Evolutionary conservation across 139 green algal species (phyloP), one percentile per base, ranked within the genome.

Genomic region (Asterochloris erici): DNA sequence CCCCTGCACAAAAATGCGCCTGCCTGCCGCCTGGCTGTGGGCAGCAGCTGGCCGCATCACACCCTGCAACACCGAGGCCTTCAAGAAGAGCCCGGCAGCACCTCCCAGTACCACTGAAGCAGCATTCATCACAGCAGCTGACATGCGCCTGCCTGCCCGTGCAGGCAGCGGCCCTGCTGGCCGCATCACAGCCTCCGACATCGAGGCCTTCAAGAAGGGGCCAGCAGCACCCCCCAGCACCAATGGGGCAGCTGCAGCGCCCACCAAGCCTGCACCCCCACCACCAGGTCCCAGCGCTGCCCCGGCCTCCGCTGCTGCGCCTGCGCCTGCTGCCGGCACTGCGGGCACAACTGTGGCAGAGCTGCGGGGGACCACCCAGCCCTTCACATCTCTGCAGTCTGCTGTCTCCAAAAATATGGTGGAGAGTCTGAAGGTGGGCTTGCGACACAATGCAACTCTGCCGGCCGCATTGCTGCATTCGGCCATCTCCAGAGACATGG

Each of bases 401-500:
- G 96, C 97, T 19, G 95, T 99, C 38, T 87, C 90, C 14, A 93
- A 92, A 74, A 99, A 98, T 92, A 99, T 99, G 97, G 84, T 94
- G 15, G 92, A 94, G 70, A 95, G 88, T 81, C 92, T 99, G 11
- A 92, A 93, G 87, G 96, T 99, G 78, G 63, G 91, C 15, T 63
- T 71, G 17, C 38, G 6, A 54, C 6, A 6, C 38, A 54, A 54
- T 54, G 38, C 38, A 54, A 54, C 38, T 73, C 21, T 73, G 21
- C 68, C 68, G 2, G 68, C 9, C 68, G 9, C 68, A 73, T 9
- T 77, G 71, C 71, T 54, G 24, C 27, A 28, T 60, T 10, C 2
- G 15, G 23, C 24, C n/a, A 38, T 24, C 19, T 28, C 23, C 27
- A 29, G 4, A 54, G 68, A 23, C 23, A 24, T 23, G 21, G 68